phyloP scores from a whole-genome alignment of 2,329 filamentous ascomycete genomes.

The Macroventuria anomochaeta region DNA sequence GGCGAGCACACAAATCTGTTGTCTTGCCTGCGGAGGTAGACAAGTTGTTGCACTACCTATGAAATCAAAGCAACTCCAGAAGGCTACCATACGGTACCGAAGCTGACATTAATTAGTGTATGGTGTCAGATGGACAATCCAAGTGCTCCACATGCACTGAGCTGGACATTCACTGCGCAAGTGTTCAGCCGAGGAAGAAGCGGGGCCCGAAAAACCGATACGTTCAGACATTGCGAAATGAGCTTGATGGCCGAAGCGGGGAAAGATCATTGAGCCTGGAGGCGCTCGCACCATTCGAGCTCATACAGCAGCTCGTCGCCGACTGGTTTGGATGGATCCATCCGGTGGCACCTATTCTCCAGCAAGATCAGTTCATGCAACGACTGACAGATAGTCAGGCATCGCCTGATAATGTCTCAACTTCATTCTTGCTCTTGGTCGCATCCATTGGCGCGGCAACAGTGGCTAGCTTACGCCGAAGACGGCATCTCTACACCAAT shows the following conservation, averaged over 20 bases:
- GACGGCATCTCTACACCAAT: conserved; percentile 21
- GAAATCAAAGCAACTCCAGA: neutral
- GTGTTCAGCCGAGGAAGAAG: conserved; percentile 23
- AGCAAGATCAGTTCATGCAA: conserved; percentile 17
- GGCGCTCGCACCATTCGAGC: conserved; percentile 15
- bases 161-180: conserved; percentile 24
- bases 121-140: neutral
- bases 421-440: conserved; percentile 20
- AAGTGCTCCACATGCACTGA: conserved; percentile 23
- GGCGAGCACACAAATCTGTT: too few species aligned
- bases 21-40: too few species aligned
- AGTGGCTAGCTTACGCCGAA: conserved; percentile 23
- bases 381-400: neutral
- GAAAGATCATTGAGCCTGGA: neutral
- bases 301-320: conserved; percentile 17
- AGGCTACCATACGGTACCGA: neutral
- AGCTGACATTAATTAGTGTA: conserved; percentile 18
- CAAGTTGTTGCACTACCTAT: neutral
- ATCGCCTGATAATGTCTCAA: neutral
- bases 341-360: conserved; percentile 27
- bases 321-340: conserved; percentile 34
- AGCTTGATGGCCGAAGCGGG: neutral
- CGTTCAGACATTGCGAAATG: conserved; percentile 4
- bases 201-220: conserved; percentile 30
- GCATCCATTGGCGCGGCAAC: conserved; percentile 28